Evolutionary conservation across 1,284 basidiomycete species (phyloP), one percentile per base, ranked within the genome.

Genomic region (Sporisorium scitamineum): DNA sequence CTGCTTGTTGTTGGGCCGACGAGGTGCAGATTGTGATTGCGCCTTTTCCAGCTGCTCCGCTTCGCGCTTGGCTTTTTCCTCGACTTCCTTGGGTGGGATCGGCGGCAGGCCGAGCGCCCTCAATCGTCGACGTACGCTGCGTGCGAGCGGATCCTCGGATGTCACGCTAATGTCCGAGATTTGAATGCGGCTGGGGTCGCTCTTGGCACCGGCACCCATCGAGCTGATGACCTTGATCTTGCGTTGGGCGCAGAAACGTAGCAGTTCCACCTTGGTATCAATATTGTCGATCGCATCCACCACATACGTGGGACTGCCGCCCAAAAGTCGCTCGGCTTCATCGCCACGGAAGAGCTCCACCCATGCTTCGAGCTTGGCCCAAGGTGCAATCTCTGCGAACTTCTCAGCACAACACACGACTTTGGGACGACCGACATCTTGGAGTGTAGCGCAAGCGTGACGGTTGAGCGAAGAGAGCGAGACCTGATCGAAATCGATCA

Each of bases 191-290:
- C 95, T 97, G 0, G 97, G 95, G 85, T 99, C 97, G 69, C 89
- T 90, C 87, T 99, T 99, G 8, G 95, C 93, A n/a, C 95, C 92
- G 1, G 96, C 94, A 45, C 97, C 97, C 94, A 99, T 97, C 20
- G 94, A 94, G 1, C 95, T 93, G 86, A 99, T 97, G 61, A 83
- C 81, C 41, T 75, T 75, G 68, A 85, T 80, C 39, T 76, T 59
- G 60, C 80, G 65, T 52, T 73, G 59, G 39, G 80, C 78, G 58
- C 83, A 84, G 72, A 80, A 85, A 41, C 64, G 68, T 41, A 85
- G 56, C n/a, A 85, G 70, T 16, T 82, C 84, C 6, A 85, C 80
- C 86, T 98, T 98, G 1, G 96, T 96, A 50, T 93, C 90, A 72
- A 98, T 94, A 85, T 99, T 97, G 87, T 99, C 95, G 76, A 99